These are phyloP conservation scores for Globisporangium cylindrosporum DNA, from an alignment of 352 stramenopile species.

Conservation along the genomic window DNA sequence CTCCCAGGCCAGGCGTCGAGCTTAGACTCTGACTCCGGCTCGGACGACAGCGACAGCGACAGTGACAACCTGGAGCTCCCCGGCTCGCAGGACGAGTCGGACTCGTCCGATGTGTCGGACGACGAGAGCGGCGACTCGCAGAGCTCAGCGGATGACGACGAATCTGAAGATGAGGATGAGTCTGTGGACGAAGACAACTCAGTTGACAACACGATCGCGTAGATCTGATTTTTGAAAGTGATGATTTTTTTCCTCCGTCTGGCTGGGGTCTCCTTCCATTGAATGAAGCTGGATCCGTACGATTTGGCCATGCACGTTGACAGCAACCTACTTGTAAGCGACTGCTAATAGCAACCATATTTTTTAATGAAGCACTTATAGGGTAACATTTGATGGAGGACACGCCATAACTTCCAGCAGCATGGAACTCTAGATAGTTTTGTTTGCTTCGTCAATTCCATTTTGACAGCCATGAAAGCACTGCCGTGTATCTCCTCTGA, in stretches of 20 bases:
- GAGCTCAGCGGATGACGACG: constrained; percentile 14
- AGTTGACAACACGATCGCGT: constrained; percentile 1
- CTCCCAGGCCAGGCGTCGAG: constrained; percentile 6
- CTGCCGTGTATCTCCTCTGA: not conserved
- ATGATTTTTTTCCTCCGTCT: not conserved
- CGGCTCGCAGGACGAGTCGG: constrained; percentile 1
- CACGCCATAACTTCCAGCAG: not conserved
- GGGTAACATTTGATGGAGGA: not conserved
- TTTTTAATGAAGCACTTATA: not conserved
- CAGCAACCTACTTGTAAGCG: not conserved
- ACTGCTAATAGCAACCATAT: not conserved
- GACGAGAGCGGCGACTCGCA: constrained; percentile 11
- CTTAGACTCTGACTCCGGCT: constrained; percentile 15
- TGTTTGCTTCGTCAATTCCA: not conserved
- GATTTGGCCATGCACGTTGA: not conserved
- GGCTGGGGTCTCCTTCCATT: not conserved
- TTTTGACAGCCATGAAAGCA: no score
- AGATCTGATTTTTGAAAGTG: not conserved
- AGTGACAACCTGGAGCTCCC: constrained; percentile 5
- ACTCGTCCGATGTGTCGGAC: not conserved
- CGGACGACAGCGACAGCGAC: constrained; percentile 18
- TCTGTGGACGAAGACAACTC: constrained; percentile 2
- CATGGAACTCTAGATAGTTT: not conserved
- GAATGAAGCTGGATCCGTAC: not conserved
- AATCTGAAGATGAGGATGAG: not conserved